phyloP scores from a whole-genome alignment of 164 flowering plant genomes.

The Tetracentron sinense region DNA sequence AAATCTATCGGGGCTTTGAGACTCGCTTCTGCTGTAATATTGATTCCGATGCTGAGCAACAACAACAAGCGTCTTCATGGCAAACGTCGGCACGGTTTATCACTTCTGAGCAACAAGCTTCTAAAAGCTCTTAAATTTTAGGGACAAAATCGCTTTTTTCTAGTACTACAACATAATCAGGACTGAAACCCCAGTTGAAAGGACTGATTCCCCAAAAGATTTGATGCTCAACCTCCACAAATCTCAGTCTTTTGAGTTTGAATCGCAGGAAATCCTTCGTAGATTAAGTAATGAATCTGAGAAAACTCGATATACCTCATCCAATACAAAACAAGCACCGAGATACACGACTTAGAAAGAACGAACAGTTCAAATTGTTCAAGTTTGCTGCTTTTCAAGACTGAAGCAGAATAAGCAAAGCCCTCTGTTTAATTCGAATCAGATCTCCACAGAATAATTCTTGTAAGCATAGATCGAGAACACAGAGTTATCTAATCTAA shows the following conservation, averaged over 20 bases:
- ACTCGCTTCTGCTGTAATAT: conserved; percentile 32
- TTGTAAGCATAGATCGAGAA: background rate
- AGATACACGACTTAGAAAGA: too few species aligned
- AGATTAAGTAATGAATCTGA: background rate
- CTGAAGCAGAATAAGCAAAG: background rate
- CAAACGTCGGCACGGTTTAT: too few species aligned
- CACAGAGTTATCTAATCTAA: background rate
- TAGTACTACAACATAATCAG: background rate
- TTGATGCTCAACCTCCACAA: background rate
- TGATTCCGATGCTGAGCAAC: conserved; percentile 59
- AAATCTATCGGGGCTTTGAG: conserved; percentile 20
- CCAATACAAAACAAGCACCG: too few species aligned
- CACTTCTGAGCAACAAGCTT: background rate
- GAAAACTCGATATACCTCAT: background rate
- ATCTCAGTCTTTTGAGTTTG: background rate
- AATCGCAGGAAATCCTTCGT: background rate
- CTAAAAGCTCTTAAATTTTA: background rate
- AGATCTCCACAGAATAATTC: background rate
- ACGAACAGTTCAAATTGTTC: too few species aligned
- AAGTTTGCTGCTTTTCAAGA: background rate
- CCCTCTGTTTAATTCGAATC: background rate
- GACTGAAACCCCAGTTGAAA: background rate
- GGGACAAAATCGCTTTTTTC: background rate
- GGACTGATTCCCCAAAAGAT: background rate
- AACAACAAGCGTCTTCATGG: conserved; percentile 72